Conservation (phyloP, 108 stramenopile species). For the Ochromonas danica region DNA sequence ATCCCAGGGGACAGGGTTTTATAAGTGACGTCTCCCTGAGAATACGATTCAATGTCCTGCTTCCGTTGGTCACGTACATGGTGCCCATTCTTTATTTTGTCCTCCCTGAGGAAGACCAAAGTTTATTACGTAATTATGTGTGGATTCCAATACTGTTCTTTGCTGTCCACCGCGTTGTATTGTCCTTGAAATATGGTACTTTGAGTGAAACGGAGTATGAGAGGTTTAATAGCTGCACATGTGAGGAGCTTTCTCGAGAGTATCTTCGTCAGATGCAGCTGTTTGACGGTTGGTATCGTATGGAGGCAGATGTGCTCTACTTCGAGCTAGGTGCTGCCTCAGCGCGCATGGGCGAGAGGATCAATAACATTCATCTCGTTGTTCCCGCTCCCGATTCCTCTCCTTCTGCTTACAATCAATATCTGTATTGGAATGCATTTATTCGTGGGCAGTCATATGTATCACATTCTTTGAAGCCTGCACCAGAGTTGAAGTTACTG, state of each 20-base stretch:
- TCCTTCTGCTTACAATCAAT: background rate
- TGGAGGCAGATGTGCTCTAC: background rate
- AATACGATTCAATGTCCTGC: background rate
- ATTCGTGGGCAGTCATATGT: background rate
- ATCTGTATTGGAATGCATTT: background rate
- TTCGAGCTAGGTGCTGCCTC: background rate
- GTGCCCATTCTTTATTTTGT: background rate
- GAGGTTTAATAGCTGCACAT: background rate
- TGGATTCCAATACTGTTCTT: background rate
- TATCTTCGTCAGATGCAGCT: background rate
- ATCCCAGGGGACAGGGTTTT: background rate
- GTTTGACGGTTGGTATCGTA: background rate
- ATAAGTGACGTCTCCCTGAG: too few species aligned
- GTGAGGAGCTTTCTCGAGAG: background rate
- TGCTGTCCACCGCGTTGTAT: background rate
- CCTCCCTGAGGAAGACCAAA: background rate
- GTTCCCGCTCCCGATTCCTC: background rate
- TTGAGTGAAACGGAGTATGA: background rate
- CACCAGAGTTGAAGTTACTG: background rate
- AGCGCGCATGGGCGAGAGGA: background rate
- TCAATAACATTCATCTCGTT: background rate
- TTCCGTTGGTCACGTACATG: background rate
- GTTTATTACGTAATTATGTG: background rate
- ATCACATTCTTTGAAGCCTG: background rate
- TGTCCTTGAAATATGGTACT: background rate